Conservation (phyloP, 305 asterid genomes). For the Solanum hybrid region DNA sequence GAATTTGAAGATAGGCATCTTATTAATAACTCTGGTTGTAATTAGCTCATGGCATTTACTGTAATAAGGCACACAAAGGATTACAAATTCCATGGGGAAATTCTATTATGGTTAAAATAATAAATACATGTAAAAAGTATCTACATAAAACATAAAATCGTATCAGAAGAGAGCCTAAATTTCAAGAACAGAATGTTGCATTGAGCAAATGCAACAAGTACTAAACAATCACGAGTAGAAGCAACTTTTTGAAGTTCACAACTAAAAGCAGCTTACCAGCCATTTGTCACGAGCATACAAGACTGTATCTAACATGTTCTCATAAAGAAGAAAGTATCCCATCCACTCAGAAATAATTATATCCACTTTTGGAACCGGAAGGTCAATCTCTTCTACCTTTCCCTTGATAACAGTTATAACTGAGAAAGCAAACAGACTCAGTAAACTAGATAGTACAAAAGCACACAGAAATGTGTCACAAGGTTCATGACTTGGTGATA, state of each 20-base stretch:
- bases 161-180: neutral
- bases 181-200: neutral
- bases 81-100: neutral
- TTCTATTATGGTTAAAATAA: neutral
- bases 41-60: neutral
- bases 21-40: neutral
- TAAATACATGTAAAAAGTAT: neutral
- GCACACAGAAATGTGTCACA: neutral
- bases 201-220: neutral
- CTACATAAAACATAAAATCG: neutral
- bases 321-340: conserved; percentile 93
- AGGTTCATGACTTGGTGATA: neutral
- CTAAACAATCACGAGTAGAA: neutral
- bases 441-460: conserved; percentile 5
- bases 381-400: conserved; percentile 88
- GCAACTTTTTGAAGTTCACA: neutral
- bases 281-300: conserved; percentile 93
- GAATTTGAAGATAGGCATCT: neutral
- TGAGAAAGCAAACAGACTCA: conserved; percentile 19
- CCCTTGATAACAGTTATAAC: conserved; percentile 85
- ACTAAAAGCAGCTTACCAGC: conserved; percentile 47
- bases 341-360: conserved; percentile 95
- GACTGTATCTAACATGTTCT: conserved; percentile 82
- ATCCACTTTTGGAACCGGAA: conserved; percentile 85
- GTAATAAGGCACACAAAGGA: neutral